Evolutionary conservation across 73 alveolate species (phyloP).

Genomic region (Paramecium tetraurelia): DNA sequence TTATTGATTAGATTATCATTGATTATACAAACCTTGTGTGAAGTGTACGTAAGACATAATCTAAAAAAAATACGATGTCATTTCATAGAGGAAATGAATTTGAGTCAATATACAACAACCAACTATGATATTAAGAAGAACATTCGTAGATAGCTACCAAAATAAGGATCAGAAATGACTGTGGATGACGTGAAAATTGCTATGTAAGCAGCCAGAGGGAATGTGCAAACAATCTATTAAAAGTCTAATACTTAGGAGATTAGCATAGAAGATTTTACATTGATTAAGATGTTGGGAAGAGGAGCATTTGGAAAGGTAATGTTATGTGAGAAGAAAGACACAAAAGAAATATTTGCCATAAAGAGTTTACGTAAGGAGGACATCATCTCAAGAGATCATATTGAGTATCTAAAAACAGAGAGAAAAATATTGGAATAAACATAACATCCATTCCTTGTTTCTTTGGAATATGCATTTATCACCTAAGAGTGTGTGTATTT

Average conservation of each 20-base stretch:
- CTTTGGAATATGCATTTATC: slow-evolving; percentile 92
- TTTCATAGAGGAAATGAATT: slow-evolving; percentile 32
- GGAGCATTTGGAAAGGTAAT: slow-evolving; percentile 92
- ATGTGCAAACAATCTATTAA: not conserved
- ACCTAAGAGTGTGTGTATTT: slow-evolving; percentile 62
- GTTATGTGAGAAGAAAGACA: slow-evolving; percentile 78
- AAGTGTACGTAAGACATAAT: slow-evolving; percentile 30
- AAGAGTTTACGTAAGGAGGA: slow-evolving; percentile 87
- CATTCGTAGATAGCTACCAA: slow-evolving; percentile 27
- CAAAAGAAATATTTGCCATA: slow-evolving; percentile 84
- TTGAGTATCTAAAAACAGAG: slow-evolving; percentile 88
- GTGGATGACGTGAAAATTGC: not conserved
- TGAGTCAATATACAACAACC: not conserved
- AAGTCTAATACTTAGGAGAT: not conserved
- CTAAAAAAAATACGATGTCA: slow-evolving; percentile 45
- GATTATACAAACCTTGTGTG: slow-evolving; percentile 30
- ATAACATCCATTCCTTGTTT: slow-evolving; percentile 93
- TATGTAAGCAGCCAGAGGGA: not conserved
- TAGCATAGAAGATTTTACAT: slow-evolving; percentile 47
- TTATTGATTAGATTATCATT: not conserved
- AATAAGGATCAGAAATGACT: slow-evolving; percentile 43
- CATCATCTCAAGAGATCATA: slow-evolving; percentile 76
- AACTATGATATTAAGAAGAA: slow-evolving; percentile 38
- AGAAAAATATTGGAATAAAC: slow-evolving; percentile 89
- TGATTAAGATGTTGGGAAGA: slow-evolving; percentile 76